phyloP scores from a whole-genome alignment of 768 basidiomycete species.

The Lactarius sp. region DNA sequence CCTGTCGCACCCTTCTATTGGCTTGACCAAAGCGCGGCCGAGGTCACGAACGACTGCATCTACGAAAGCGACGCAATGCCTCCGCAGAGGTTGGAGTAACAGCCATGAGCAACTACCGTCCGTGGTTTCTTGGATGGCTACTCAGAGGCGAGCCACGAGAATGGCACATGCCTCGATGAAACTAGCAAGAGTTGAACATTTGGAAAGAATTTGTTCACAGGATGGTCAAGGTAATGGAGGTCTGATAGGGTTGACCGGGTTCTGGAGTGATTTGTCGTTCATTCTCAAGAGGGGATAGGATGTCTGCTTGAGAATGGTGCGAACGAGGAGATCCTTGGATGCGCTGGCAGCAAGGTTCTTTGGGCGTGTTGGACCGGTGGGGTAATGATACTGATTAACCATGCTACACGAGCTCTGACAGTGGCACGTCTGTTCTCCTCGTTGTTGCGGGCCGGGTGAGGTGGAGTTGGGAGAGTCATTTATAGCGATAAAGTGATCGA shows the following conservation, averaged over 20 bases:
- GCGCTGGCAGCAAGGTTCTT: slow-evolving; percentile 28
- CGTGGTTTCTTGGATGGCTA: slow-evolving; percentile 38
- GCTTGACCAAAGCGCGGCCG: slow-evolving; percentile 58
- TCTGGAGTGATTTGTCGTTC: slow-evolving; percentile 71
- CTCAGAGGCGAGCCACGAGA: slow-evolving; percentile 59
- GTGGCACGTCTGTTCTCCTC: slow-evolving; percentile 42
- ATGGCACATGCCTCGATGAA: slow-evolving; percentile 73
- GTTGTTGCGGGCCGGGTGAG: slow-evolving; percentile 56
- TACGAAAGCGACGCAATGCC: slow-evolving; percentile 47
- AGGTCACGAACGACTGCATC: slow-evolving; percentile 65
- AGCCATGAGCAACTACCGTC: slow-evolving; percentile 63
- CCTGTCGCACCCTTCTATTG: slow-evolving; percentile 30
- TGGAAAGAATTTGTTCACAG: slow-evolving; percentile 55
- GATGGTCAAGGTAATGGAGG: slow-evolving; percentile 57
- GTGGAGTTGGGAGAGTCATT: slow-evolving; percentile 58
- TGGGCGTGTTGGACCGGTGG: slow-evolving; percentile 31
- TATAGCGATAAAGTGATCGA: no score
- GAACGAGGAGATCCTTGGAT: slow-evolving; percentile 44
- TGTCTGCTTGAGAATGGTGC: slow-evolving; percentile 66
- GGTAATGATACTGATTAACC: slow-evolving; percentile 43
- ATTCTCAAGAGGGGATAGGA: slow-evolving; percentile 33
- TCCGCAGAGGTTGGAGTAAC: slow-evolving; percentile 64
- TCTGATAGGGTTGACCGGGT: slow-evolving; percentile 63
- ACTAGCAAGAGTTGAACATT: slow-evolving; percentile 45
- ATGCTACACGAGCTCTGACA: slow-evolving; percentile 40